A percentile compares a stretch with the other conserved stretches of the same genome.
Evolutionary conservation across 805 yeast species (phyloP).

Genomic region (Starmerella powellii): DNA sequence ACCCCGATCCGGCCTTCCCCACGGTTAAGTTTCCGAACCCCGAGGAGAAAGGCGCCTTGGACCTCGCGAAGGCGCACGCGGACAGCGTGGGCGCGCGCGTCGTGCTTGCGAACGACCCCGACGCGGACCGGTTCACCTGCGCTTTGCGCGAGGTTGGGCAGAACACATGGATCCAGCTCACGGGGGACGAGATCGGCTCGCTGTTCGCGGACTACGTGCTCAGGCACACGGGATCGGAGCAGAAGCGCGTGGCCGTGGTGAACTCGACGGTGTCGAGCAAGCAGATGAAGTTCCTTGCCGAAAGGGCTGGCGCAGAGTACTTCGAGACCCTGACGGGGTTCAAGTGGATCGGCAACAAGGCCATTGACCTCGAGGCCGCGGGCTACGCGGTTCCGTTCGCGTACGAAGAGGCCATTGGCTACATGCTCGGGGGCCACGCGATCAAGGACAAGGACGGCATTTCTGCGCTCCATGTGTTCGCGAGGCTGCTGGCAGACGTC

Average conservation of each 20-base stretch:
- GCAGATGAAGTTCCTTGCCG: conserved; percentile 59
- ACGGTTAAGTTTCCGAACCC: conserved; percentile 91
- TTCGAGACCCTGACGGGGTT: conserved; percentile 88
- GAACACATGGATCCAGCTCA: conserved; percentile 59
- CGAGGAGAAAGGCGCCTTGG: conserved; percentile 85
- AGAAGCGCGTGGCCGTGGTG: conserved; percentile 39
- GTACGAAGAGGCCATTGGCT: conserved; percentile 93
- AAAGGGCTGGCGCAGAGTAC: conserved; percentile 45
- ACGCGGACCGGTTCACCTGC: conserved; percentile 85
- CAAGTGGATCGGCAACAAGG: conserved; percentile 92
- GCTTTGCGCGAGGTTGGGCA: conserved; percentile 41
- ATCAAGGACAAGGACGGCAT: conserved; percentile 89
- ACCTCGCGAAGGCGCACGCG: conserved; percentile 54
- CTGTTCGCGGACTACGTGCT: conserved; percentile 61
- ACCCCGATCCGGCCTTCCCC: conserved; percentile 75
- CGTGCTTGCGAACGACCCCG: conserved; percentile 89
- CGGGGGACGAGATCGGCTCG: conserved; percentile 85
- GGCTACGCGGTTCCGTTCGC: conserved; percentile 76
- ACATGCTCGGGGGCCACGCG: conserved; percentile 49
- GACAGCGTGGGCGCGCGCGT: conserved; percentile 38
- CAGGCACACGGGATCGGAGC: neutral
- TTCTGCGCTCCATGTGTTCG: conserved; percentile 61
- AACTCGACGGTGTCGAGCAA: conserved; percentile 92
- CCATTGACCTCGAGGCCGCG: conserved; percentile 51
- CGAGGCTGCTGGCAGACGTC: conserved; percentile 56